Base-by-base conservation (phyloP, 2,329 filamentous ascomycete genomes). In the Exophiala aquamarina region DNA sequence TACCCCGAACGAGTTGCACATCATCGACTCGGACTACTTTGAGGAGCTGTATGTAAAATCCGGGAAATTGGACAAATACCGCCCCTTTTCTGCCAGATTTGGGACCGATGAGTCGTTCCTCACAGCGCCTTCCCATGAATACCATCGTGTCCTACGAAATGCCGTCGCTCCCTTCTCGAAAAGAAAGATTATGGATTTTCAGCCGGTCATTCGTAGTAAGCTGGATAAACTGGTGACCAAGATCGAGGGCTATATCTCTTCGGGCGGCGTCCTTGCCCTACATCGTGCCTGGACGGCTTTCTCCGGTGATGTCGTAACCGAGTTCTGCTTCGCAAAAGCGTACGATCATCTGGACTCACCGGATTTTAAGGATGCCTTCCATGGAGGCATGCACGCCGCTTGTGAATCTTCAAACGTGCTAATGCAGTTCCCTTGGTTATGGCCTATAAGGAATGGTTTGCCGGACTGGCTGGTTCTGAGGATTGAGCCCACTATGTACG, bases 231-330 rank as follows among this genome's bases (percentile, higher is more conserved):
- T 60, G 5, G 8, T 59, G 60, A n/a, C 41, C 15, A 61, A 53
- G 33, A 31, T 65, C 6, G 52, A 46, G 4, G 43, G 59, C 17
- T 61, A 59, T 55, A 59, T 47, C 26, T 51, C 50, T 19, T 52
- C 26, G 49, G 53, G 38, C 44, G 59, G 47, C 40, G 55, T 44
- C 44, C 56, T 62, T 37, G 50, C 55, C 28, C 47, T 54, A 37
- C 60, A 55, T 38, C 46, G 60, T 15, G 64, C 61, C 5, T 60
- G 63, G 41, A 52, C 65, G 17, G 70, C 70, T 17, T 63, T 69
- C 36, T 69, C 69, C 2, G 71, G 70, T 23, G 72, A 75, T 23
- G 66, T 74, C 35, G 71, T 76, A 52, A 71, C 70, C 49, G 63
- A 70, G 42, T 74, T 73, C 48, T 51, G 43, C 36, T 59, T 60